A percentile compares a stretch with the other conserved stretches of the same genome.
Evolutionary conservation across 2,329 filamentous ascomycete species (phyloP).

Genomic region (Colletotrichum sidae): DNA sequence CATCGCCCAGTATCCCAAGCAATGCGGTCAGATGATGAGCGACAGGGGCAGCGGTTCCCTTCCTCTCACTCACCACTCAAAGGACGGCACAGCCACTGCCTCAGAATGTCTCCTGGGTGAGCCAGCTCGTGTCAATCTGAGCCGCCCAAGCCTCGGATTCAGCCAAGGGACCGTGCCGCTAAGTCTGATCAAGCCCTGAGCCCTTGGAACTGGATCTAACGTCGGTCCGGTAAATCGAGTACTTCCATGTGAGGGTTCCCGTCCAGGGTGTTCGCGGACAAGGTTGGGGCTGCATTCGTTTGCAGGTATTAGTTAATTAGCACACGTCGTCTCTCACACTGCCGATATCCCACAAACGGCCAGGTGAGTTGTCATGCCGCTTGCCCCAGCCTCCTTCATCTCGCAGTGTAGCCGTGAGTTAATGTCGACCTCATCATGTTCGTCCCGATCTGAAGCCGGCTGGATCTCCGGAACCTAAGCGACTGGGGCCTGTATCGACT

Average conservation of each 20-base stretch:
- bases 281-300: neutral
- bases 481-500: neutral
- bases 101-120: conserved; percentile 18
- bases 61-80: neutral
- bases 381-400: neutral
- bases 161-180: conserved; percentile 1
- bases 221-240: neutral
- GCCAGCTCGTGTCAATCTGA: neutral
- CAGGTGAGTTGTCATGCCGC: neutral
- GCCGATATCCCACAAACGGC: neutral
- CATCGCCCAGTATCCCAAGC: conserved; percentile 1
- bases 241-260: too few relatives aligned
- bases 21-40: conserved; percentile 25
- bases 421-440: conserved; percentile 12
- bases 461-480: neutral
- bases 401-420: neutral
- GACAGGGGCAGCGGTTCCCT: conserved; percentile 16
- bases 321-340: neutral
- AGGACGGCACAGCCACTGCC: conserved; percentile 3
- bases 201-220: conserved; percentile 12
- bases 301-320: neutral
- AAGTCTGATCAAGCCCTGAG: conserved; percentile 16
- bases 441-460: neutral
- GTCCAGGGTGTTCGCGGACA: too few relatives aligned
- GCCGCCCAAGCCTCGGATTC: neutral